Base-by-base conservation (phyloP, 148 eudicot genomes). In the Salicornia ramosissima region DNA sequence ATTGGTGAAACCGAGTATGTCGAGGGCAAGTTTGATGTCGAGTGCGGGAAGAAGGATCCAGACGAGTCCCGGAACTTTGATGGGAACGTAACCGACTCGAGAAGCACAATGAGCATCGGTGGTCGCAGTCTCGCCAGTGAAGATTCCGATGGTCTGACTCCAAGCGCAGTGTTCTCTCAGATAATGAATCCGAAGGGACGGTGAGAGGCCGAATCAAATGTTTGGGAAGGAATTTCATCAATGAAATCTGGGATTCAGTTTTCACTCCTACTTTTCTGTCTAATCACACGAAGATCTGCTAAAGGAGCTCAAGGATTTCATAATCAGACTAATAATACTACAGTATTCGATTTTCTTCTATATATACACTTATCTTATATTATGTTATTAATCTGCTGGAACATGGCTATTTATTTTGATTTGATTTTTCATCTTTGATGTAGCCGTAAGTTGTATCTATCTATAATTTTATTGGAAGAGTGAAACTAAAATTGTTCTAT, bases 151-250 rank as follows among this genome's bases (percentile, higher is more conserved):
- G 96, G 98, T 36, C 65, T 94, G 72, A 88, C 92, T 8, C 92
- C 97, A 7, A 94, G 98, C 28, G 96, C 92, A 45, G 96, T 90
- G 10, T 94, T 94, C 82, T 94, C 98, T 3, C 97, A 94, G 76
- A 94, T 94, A 3, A 90, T 94, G 96, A 90, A 94, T 75, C 98
- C 98, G 0, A 84, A 85, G 73, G 98, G 98, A 47, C 94, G 98
- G 72, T 93, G 79, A 88, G 67, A 33, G 1, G 21, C 1, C 40
- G 10, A 47, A 55, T n/a, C n/a, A n/a, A n/a, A n/a, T n/a, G n/a
- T n/a, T n/a, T 33, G 72, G 22, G 4, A 34, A 11, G n/a, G 11
- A 26, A 36, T n/a, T 61, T n/a, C 18, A 30, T 53, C 25, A n/a
- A 26, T 52, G 46, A 50, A 29, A 51, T 31, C 54, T 18, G 72